Evolutionary conservation across 805 yeast species (phyloP).

Genomic region (Lipomyces mesembrius): DNA sequence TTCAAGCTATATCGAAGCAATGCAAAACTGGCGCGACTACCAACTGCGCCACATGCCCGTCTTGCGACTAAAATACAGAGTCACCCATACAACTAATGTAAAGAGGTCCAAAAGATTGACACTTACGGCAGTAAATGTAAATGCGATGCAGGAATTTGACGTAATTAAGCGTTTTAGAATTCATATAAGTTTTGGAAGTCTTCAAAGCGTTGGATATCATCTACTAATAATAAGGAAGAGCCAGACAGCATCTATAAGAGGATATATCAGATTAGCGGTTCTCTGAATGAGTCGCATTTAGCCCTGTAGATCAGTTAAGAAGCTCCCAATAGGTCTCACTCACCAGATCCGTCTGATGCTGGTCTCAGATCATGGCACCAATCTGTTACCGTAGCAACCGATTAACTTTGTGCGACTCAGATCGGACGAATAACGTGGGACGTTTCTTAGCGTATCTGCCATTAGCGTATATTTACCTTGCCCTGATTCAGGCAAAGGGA

Average conservation of each 20-base stretch:
- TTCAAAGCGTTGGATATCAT: background rate
- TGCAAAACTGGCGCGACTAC: conserved; percentile 43
- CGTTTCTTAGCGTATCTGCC: background rate
- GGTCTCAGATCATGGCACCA: background rate
- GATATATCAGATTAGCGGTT: background rate
- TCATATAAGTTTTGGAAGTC: no score
- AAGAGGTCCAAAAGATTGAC: background rate
- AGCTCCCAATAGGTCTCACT: background rate
- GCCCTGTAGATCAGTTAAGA: background rate
- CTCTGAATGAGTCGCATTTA: background rate
- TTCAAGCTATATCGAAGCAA: conserved; percentile 5
- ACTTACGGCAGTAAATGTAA: background rate
- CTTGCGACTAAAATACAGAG: background rate
- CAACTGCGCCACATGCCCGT: conserved; percentile 43
- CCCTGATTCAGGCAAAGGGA: background rate
- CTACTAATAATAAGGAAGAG: background rate
- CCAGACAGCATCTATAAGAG: background rate
- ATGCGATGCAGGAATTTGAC: background rate
- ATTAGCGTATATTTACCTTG: background rate
- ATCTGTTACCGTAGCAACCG: background rate
- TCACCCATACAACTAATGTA: background rate
- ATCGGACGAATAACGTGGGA: background rate
- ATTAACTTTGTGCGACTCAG: background rate
- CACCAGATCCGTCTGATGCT: background rate
- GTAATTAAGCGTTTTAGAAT: no score